Evolutionary conservation across 2,329 filamentous ascomycete species (phyloP).

Genomic region (Xylariales sp.): DNA sequence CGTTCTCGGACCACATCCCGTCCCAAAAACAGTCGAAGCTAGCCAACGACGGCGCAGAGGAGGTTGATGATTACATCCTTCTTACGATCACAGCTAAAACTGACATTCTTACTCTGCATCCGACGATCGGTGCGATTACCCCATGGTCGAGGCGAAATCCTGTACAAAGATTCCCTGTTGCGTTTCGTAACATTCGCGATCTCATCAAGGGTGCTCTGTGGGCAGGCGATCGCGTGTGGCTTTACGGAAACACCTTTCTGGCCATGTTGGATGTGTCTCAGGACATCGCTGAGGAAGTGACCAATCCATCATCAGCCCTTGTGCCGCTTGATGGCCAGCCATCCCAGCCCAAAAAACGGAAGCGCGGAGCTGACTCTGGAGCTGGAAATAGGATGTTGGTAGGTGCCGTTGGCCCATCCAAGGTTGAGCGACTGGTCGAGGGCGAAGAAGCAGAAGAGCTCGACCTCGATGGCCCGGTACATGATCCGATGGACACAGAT

Average conservation of each 20-base stretch:
- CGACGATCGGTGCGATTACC: slow-evolving; percentile 69
- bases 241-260: slow-evolving; percentile 81
- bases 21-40: slow-evolving; percentile 20
- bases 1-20: slow-evolving; percentile 55
- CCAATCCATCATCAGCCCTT: slow-evolving; percentile 25
- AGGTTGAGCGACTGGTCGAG: slow-evolving; percentile 18
- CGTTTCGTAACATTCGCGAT: slow-evolving; percentile 72
- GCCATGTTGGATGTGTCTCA: slow-evolving; percentile 85
- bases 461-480: slow-evolving; percentile 18
- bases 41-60: slow-evolving; percentile 21
- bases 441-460: slow-evolving; percentile 21
- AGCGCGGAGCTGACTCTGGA: slow-evolving; percentile 46
- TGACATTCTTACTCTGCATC: slow-evolving; percentile 74
- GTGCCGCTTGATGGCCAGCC: slow-evolving; percentile 23
- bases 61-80: slow-evolving; percentile 44
- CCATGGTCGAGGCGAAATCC: slow-evolving; percentile 85
- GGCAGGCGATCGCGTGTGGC: slow-evolving; percentile 75
- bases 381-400: slow-evolving; percentile 49
- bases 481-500: slow-evolving; percentile 26
- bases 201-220: slow-evolving; percentile 80
- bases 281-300: slow-evolving; percentile 50
- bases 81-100: slow-evolving; percentile 51
- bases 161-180: slow-evolving; percentile 65
- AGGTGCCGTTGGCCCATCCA: slow-evolving; percentile 29
- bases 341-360: slow-evolving; percentile 44